Conservation (phyloP, 2,329 filamentous ascomycete species). For the Fusarium penzigii region DNA sequence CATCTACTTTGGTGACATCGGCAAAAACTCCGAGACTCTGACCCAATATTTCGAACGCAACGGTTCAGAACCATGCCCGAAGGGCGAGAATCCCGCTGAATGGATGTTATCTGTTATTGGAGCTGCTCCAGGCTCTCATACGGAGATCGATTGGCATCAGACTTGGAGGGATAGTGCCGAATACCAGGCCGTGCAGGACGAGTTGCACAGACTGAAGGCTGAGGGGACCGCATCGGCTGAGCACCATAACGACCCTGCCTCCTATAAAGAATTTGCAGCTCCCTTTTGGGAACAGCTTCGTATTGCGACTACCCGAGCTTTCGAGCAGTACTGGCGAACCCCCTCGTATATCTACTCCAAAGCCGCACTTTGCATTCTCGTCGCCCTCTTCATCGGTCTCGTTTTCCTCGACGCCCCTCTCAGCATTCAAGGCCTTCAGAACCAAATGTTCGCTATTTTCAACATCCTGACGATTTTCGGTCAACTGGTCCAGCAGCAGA, state of each 20-base stretch:
- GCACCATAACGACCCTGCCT: slow-evolving; percentile 36
- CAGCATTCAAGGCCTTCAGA: slow-evolving; percentile 77
- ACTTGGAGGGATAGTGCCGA: slow-evolving; percentile 42
- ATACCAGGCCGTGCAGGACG: slow-evolving; percentile 49
- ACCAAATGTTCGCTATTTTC: slow-evolving; percentile 85
- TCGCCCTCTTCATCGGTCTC: slow-evolving; percentile 77
- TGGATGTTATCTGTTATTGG: slow-evolving; percentile 32
- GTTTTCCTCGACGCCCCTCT: slow-evolving; percentile 73
- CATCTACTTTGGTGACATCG: slow-evolving; percentile 30
- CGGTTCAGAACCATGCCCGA: slow-evolving; percentile 18
- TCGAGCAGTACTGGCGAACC: slow-evolving; percentile 90
- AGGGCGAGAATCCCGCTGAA: slow-evolving; percentile 26
- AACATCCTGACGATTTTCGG: slow-evolving; percentile 81
- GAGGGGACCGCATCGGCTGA: slow-evolving; percentile 42
- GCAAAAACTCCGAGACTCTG: slow-evolving; percentile 24
- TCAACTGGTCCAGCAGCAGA: slow-evolving; percentile 73
- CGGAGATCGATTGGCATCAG: slow-evolving; percentile 27
- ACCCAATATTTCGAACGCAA: slow-evolving; percentile 25
- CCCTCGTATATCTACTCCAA: slow-evolving; percentile 90
- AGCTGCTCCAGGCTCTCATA: slow-evolving; percentile 24
- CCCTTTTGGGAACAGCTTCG: slow-evolving; percentile 68
- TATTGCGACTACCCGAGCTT: slow-evolving; percentile 71
- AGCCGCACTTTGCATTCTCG: slow-evolving; percentile 62
- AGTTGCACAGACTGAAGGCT: slow-evolving; percentile 56
- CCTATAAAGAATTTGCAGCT: slow-evolving; percentile 78